A percentile compares a stretch with the other conserved stretches of the same genome.
phyloP scores from a whole-genome alignment of 2,329 filamentous ascomycete genomes.

The Aspergillus niger region DNA sequence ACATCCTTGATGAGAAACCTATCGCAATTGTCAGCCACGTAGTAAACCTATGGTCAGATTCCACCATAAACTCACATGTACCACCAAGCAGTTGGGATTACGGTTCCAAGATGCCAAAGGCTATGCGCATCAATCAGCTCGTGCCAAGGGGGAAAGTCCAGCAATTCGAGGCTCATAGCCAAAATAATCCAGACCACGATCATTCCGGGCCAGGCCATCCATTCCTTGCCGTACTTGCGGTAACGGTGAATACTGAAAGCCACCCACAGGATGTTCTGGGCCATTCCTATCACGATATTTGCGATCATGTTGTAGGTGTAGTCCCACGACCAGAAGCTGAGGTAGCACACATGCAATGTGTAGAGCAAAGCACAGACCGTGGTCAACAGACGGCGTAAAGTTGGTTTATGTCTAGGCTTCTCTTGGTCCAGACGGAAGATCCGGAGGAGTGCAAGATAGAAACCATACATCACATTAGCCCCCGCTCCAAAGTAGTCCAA shows the following conservation, averaged over 20 bases:
- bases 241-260: conserved; percentile 79
- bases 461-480: conserved; percentile 82
- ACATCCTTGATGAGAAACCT: conserved; percentile 88
- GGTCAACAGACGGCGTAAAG: conserved; percentile 73
- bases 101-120: conserved; percentile 93
- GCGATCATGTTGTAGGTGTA: conserved; percentile 98
- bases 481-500: conserved; percentile 95
- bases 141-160: conserved; percentile 86
- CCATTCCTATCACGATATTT: conserved; percentile 78
- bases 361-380: conserved; percentile 71
- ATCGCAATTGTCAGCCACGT: conserved; percentile 27
- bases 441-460: conserved; percentile 81
- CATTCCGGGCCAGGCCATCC: conserved; percentile 87
- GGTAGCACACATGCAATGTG: conserved; percentile 73
- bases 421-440: conserved; percentile 77
- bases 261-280: conserved; percentile 83
- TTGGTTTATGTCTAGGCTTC: conserved; percentile 49
- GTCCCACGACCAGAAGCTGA: conserved; percentile 85
- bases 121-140: conserved; percentile 90
- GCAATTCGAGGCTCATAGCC: conserved; percentile 92
- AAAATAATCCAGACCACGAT: conserved; percentile 89
- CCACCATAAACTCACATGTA: conserved; percentile 72
- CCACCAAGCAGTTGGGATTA: conserved; percentile 83
- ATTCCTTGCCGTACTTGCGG: conserved; percentile 64
- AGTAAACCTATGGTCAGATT: conserved; percentile 5